Evolutionary conservation across 192 early-diverging fungal species (phyloP), one percentile per base, ranked within the genome.

Genomic region (Backusella australiensis): DNA sequence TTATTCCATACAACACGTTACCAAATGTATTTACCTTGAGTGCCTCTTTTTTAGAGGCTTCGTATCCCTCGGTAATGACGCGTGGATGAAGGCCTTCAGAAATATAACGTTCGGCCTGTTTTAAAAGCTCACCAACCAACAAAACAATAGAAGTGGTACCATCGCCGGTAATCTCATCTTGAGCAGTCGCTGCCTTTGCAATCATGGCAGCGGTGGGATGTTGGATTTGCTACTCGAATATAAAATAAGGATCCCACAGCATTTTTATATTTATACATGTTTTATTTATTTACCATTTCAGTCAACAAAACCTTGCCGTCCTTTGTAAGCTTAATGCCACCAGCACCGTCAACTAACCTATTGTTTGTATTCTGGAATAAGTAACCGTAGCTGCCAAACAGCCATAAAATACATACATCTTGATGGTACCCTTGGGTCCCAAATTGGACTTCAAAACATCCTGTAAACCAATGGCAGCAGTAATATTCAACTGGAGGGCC

Each of bases 121-220:
- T 98, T 83, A 99, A 86, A 26, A 99, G 88, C 86, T 99, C 98
- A 53, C 95, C 98, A 67, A 99, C 97, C 39, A 99, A 86, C 65
- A 99, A 87, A 11, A 99, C 97, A 78, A 99, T 94, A 14, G 95
- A 95, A 4, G 98, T 99, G 23, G 98, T 99, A 67, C 98, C 98
- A 76, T 99, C 98, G 53, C 98, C 98, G 34, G 97, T 98, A 46
- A 99, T 93, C 78, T 99, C 98, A 86, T 99, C 98, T 85, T 99
- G 98, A 34, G 97, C 97, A 26, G 96, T 98, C 1, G 98, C 96
- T n/a, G 98, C 95, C 19, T 96, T 90, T 29, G 98, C 98, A 83
- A 99, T 98, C 98, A 99, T 99, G 73, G 94, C 93, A 29, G 98
- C 98, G 4, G 97, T 98, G 7, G 98, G 98, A 85, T 99, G 96